A percentile compares a stretch with the other conserved stretches of the same genome.
Conservation (phyloP, 208 protist species). For the Angomonas desouzai region DNA sequence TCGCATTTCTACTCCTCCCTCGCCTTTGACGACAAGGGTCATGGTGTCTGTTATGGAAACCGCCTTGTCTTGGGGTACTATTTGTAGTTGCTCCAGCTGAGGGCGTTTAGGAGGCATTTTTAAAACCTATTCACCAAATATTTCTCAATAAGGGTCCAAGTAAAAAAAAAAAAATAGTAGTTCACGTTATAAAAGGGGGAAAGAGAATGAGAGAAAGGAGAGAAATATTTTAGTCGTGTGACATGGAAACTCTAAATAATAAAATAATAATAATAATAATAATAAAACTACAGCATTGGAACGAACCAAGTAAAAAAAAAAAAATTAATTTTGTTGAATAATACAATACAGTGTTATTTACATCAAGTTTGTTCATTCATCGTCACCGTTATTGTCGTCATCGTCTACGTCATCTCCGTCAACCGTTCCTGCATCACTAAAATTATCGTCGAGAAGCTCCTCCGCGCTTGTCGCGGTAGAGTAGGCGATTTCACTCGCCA, state of each 20-base stretch:
- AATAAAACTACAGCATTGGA: conserved; percentile 21
- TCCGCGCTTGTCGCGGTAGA: conserved; percentile 5
- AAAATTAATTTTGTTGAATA: conserved; percentile 15
- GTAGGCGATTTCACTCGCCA: background rate
- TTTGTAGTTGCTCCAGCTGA: conserved; percentile 55
- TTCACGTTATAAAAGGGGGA: background rate
- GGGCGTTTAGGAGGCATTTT: conserved; percentile 82
- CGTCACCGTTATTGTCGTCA: conserved; percentile 12
- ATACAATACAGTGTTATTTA: conserved; percentile 10
- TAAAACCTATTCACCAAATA: background rate
- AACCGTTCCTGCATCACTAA: conserved; percentile 10
- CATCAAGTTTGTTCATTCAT: no score
- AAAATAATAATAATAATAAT: conserved; percentile 22
- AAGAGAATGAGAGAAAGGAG: no score
- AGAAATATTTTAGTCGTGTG: no score
- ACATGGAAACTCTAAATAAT: conserved; percentile 4
- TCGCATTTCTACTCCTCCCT: conserved; percentile 79
- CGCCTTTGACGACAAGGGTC: conserved; percentile 86
- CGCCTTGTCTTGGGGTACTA: conserved; percentile 54
- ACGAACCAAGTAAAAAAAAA: conserved; percentile 18
- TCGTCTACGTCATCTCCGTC: conserved; percentile 11
- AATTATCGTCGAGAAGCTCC: background rate
- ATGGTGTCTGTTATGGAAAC: conserved; percentile 90
- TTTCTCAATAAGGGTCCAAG: no score
- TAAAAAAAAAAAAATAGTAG: background rate